These are phyloP conservation scores for Fagus sylvatica DNA, from an alignment of 306 rosid species.

Conservation along the genomic window DNA sequence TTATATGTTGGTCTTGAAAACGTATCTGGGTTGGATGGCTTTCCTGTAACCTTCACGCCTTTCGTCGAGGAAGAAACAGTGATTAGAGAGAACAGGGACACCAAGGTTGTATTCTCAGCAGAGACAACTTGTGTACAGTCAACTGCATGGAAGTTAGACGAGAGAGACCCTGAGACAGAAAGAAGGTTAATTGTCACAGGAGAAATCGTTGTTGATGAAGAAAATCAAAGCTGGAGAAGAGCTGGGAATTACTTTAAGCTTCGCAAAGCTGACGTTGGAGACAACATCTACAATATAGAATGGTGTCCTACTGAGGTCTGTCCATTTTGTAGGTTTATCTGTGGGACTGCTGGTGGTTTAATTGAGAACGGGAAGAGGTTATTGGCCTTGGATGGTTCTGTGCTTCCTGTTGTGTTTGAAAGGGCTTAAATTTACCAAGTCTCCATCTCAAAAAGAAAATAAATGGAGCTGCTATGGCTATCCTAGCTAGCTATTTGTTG, in stretches of 20 bases:
- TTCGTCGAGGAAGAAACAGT: slow-evolving; percentile 30
- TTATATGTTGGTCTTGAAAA: slow-evolving; percentile 44
- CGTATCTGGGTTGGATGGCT: slow-evolving; percentile 26
- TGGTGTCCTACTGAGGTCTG: slow-evolving; percentile 66
- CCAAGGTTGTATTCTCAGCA: slow-evolving; percentile 41
- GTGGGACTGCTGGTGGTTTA: slow-evolving; percentile 41
- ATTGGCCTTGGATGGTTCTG: slow-evolving; percentile 49
- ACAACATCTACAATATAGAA: slow-evolving; percentile 26
- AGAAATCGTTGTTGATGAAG: too few relatives aligned
- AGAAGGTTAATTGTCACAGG: slow-evolving; percentile 47
- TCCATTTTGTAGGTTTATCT: slow-evolving; percentile 37
- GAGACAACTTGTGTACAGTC: slow-evolving; percentile 23
- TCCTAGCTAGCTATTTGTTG: too few relatives aligned
- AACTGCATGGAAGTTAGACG: slow-evolving; percentile 44
- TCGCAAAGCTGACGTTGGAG: not conserved
- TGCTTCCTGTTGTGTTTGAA: slow-evolving; percentile 35
- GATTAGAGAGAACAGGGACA: slow-evolving; percentile 38
- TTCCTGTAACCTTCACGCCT: slow-evolving; percentile 43
- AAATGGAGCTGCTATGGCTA: too few relatives aligned
- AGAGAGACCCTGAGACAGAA: slow-evolving; percentile 3
- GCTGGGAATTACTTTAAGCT: slow-evolving; percentile 34
- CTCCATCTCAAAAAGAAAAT: too few relatives aligned
- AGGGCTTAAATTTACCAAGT: not conserved
- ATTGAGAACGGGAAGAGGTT: slow-evolving; percentile 48
- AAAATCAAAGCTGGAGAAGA: not conserved